A percentile compares a stretch with the other conserved stretches of the same genome.
These are phyloP conservation scores for Wickerhamiella infanticola DNA, from an alignment of 1,139 yeast species.

Conservation along the genomic window DNA sequence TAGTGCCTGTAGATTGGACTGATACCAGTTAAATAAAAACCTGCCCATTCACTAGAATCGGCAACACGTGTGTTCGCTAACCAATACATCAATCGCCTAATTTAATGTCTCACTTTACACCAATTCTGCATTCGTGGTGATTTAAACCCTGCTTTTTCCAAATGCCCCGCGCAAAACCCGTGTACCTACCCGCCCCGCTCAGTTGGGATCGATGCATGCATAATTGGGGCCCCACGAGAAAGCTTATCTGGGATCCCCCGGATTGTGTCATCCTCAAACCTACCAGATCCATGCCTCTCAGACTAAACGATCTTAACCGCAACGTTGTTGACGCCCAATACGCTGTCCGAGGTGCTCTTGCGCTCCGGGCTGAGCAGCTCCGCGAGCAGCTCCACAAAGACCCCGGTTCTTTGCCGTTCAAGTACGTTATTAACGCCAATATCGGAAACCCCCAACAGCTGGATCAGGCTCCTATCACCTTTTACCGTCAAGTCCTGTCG, in stretches of 20 bases:
- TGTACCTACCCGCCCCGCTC: not conserved
- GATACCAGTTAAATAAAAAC: no score
- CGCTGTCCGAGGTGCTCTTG: slow-evolving; percentile 89
- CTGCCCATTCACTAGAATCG: no score
- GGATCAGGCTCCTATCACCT: slow-evolving; percentile 87
- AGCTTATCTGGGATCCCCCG: not conserved
- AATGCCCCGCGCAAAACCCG: not conserved
- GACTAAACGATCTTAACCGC: slow-evolving; percentile 44
- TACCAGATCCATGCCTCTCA: slow-evolving; percentile 5
- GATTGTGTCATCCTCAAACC: not conserved
- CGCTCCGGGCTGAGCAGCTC: slow-evolving; percentile 83
- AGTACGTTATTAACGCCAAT: slow-evolving; percentile 68
- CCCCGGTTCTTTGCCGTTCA: slow-evolving; percentile 58
- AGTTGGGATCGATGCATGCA: no score
- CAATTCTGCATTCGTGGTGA: no score
- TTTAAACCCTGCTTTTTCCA: no score
- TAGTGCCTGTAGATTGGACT: no score
- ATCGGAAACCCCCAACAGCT: slow-evolving; percentile 97
- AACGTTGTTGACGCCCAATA: slow-evolving; percentile 73
- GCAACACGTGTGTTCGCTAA: no score
- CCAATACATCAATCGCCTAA: no score
- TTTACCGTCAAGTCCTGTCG: slow-evolving; percentile 81
- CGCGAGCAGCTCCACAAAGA: slow-evolving; percentile 36
- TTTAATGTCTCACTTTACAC: no score
- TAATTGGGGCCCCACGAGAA: not conserved